Conservation (phyloP, 306 rosid genomes). For the Canavalia gladiata region DNA sequence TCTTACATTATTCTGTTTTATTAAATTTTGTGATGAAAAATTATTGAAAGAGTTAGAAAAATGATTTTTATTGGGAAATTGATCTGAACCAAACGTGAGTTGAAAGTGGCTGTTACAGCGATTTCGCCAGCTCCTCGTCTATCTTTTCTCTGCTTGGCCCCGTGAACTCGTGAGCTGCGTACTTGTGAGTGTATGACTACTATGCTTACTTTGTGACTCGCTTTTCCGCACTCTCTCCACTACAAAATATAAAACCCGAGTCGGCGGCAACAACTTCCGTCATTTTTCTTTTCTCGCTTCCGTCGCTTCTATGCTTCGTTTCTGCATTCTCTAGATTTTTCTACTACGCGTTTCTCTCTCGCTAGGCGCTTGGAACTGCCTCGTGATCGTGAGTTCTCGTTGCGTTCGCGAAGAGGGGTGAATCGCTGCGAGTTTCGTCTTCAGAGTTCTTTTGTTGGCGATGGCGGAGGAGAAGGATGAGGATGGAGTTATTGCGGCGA, state of each 20-base stretch:
- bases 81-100: neutral
- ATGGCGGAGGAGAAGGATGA: slow-evolving; percentile 46
- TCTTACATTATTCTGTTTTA: neutral
- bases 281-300: slow-evolving; percentile 28
- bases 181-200: neutral
- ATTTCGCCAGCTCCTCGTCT: slow-evolving; percentile 21
- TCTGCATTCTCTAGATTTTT: slow-evolving; percentile 32
- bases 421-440: slow-evolving; percentile 17
- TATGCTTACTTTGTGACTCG: neutral
- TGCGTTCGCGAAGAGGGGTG: slow-evolving; percentile 8
- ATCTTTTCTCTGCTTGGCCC: slow-evolving; percentile 21
- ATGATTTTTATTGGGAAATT: neutral
- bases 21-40: neutral
- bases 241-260: slow-evolving; percentile 38
- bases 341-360: slow-evolving; percentile 36
- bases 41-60: neutral
- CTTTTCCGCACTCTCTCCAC: slow-evolving; percentile 6
- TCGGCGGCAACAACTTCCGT: slow-evolving; percentile 7
- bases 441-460: neutral
- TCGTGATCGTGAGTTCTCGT: neutral
- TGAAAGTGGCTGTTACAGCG: slow-evolving; percentile 1
- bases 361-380: neutral
- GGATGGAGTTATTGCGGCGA: slow-evolving; percentile 39
- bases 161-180: slow-evolving; percentile 19
- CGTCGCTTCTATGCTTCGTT: neutral